Conservation (phyloP, 345 rosid genomes). For the Physaria fendleri region DNA sequence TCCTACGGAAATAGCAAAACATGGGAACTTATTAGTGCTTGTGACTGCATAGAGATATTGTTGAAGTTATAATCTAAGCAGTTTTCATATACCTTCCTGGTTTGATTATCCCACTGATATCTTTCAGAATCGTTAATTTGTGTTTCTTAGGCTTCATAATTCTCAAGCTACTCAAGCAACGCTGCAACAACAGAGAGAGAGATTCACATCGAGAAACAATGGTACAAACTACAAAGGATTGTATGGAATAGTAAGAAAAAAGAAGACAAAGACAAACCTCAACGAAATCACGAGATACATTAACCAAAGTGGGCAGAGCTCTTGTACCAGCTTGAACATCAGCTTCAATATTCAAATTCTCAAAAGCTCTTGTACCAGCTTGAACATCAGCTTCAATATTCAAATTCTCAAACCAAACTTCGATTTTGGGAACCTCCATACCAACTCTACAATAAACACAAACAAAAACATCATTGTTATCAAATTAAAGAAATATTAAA, state of each 20-base stretch:
- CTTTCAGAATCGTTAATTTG: slow-evolving; percentile 48
- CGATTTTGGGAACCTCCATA: slow-evolving; percentile 64
- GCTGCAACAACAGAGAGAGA: slow-evolving; percentile 34
- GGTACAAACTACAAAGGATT: not conserved
- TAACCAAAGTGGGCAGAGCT: slow-evolving; percentile 84
- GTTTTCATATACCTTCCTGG: slow-evolving; percentile 59
- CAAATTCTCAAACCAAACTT: slow-evolving; percentile 66
- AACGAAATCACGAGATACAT: slow-evolving; percentile 47
- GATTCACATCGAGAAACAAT: not conserved
- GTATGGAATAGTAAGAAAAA: not conserved
- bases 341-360: slow-evolving; percentile 54
- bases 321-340: slow-evolving; percentile 61
- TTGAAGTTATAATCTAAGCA: not conserved
- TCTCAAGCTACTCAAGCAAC: slow-evolving; percentile 32
- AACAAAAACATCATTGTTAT: no score
- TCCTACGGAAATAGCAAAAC: slow-evolving; percentile 37
- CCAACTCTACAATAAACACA: slow-evolving; percentile 69
- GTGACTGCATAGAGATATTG: not conserved
- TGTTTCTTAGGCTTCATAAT: slow-evolving; percentile 43
- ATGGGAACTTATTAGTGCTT: not conserved
- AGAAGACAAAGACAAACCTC: slow-evolving; percentile 40
- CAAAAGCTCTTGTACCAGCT: slow-evolving; percentile 68
- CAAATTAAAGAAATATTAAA: no score
- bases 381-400: slow-evolving; percentile 54
- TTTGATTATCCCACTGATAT: slow-evolving; percentile 54